phyloP scores from a whole-genome alignment of 1,284 basidiomycete species.

The Sporisorium iseilematis-ciliati region DNA sequence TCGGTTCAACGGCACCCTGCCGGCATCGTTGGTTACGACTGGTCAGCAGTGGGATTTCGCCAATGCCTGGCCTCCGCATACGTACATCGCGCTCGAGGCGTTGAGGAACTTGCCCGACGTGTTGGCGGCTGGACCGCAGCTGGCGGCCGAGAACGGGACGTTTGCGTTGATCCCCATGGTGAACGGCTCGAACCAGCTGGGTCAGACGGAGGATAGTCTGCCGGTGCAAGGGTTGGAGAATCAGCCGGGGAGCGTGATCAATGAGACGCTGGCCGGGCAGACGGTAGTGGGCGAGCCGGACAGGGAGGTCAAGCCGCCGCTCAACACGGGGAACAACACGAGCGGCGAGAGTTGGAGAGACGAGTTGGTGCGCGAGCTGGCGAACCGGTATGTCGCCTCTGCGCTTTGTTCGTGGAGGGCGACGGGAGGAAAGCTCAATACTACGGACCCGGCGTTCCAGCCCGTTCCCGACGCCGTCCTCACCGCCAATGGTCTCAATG shows the following conservation, averaged over 20 bases:
- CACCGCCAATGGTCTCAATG: conserved; percentile 55
- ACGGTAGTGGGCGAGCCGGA: conserved; percentile 70
- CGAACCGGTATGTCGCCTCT: conserved; percentile 84
- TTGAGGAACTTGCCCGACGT: conserved; percentile 80
- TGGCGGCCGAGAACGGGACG: conserved; percentile 73
- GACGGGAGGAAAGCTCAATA: conserved; percentile 78
- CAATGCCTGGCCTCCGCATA: conserved; percentile 47
- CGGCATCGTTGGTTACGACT: conserved; percentile 79
- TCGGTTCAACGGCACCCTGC: conserved; percentile 85
- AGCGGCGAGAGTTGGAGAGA: conserved; percentile 78
- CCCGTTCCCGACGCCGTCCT: conserved; percentile 34
- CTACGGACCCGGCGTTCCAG: conserved; percentile 77
- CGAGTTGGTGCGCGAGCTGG: conserved; percentile 78
- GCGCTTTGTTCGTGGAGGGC: conserved; percentile 86
- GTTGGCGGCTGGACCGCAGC: conserved; percentile 75
- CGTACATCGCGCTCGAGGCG: conserved; percentile 81
- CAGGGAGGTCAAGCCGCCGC: conserved; percentile 72
- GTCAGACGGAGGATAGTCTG: conserved; percentile 77
- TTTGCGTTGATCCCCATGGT: conserved; percentile 77
- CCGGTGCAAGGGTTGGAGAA: conserved; percentile 76
- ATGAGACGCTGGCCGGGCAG: conserved; percentile 74
- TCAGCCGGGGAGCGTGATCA: conserved; percentile 45
- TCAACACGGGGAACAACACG: conserved; percentile 79
- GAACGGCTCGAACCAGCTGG: conserved; percentile 75
- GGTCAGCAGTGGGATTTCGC: conserved; percentile 81